Base-by-base conservation (phyloP, 805 yeast genomes). In the Tetrapisispora arboricola region DNA sequence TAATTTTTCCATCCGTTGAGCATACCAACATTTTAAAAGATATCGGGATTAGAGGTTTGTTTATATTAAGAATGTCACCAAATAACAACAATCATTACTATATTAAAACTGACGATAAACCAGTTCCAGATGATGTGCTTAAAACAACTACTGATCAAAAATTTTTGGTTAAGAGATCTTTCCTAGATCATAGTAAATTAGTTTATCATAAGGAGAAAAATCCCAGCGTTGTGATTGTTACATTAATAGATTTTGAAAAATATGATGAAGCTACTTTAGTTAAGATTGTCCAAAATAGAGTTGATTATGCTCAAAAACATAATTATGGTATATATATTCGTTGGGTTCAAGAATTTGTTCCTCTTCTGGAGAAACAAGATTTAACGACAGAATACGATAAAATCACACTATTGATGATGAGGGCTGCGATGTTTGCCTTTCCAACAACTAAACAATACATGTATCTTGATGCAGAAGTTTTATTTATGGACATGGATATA, bases 371-470 rank as follows among this genome's bases (percentile, higher is more conserved):
- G 41, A 68, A 69, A 60, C 70, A 50, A 61, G 66, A 44, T 60
- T 63, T 46, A 61, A 44, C 43, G 6, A 38, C 42, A 16, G 43
- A 44, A 39, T 49, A 51, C 38, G 60, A 58, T 12, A 51, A 36
- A 32, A 43, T 52, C 22, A 62, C 49, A 46, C 57, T 53, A 20
- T 24, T 60, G 40, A 38, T 55, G 40, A 59, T 85, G 57, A 72
- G 94, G 45, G 92, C 88, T 32, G 96, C 97, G n/a, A 78, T 90
- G 80, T 76, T 75, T 58, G 92, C 95, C 0, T 87, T 87, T 67
- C 97, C 97, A 1, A 68, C 79, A 36, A 83, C 96, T n/a, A 77
- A 84, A 58, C 82, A 85, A 69, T 80, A 88, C 55, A 84, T 96
- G 92, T 88, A 78, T 55, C 57, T 92, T 33, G 95, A 85, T 58